Base-by-base conservation (phyloP, 1,139 yeast genomes). In the Kodamaea alishanica region DNA sequence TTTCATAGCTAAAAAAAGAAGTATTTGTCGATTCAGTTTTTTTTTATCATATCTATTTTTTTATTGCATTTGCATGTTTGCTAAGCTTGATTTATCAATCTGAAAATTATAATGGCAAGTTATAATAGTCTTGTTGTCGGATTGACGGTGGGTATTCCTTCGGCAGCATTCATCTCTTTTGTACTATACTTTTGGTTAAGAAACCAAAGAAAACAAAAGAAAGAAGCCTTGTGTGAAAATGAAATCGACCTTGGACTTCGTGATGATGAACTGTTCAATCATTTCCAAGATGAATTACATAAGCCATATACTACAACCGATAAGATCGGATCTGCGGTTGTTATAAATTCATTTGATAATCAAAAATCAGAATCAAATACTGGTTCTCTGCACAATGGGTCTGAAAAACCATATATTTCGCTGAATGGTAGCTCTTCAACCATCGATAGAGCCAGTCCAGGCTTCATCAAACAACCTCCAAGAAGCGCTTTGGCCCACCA, bases 131-230 rank as follows among this genome's bases (percentile, higher is more conserved):
- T 57, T 28, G 54, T 75, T 8, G 74, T 70, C 11, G 75, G 75
- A 3, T 55, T 70, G 34, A 70, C 74, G 11, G 67, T 71, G 26
- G 75, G 76, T 6, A 50, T 68, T 27, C 75, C 75, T 2, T 55
- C 68, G 28, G 54, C 61, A 33, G 30, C 66, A 10, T 56, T 68
- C 23, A 35, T 67, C 6, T 26, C 49, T 7, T 39, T 50, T 12
- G 44, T 58, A 11, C 47, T 51, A 10, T 47, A 55, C 22, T 42
- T 53, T 6, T 66, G 67, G 63, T 41, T 51, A 33, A 51, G 68
- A 32, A 65, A 63, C 47, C 62, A 63, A 33, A 56, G 62, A 32
- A 55, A 58, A 35, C 72, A 65, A 44, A 49, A 48, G 25, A 46
- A 46, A 33, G 75, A 70, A 49, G 75, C 67, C 48, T 33, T 44